Percentiles rank a stretch among this genome's conserved stretches.
Conservation (phyloP, 306 rosid genomes). For the Neltuma alba region DNA sequence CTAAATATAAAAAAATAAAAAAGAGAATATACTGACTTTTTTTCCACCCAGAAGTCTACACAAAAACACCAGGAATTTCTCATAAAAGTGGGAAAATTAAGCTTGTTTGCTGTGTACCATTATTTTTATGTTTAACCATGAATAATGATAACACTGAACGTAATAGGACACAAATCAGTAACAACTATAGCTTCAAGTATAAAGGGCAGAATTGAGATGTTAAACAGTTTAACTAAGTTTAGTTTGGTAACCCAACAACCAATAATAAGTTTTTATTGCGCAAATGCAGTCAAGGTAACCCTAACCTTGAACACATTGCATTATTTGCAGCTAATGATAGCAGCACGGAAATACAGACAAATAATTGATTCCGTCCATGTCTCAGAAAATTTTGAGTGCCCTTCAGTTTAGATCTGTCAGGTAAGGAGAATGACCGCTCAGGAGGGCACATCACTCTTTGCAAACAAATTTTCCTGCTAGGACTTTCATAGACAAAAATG, state of each 20-base stretch:
- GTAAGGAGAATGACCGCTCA: background rate
- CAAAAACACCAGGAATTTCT: slow-evolving; percentile 20
- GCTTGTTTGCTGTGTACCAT: slow-evolving; percentile 12
- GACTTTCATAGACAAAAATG: background rate
- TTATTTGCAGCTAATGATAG: slow-evolving; percentile 16
- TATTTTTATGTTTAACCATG: slow-evolving; percentile 7
- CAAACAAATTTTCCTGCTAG: background rate
- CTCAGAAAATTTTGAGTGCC: slow-evolving; percentile 5
- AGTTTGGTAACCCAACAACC: slow-evolving; percentile 19
- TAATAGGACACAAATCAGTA: background rate
- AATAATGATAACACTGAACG: background rate
- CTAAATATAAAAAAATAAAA: background rate
- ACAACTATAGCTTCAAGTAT: background rate
- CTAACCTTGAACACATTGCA: background rate
- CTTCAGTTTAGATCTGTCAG: background rate
- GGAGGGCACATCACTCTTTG: slow-evolving; percentile 5
- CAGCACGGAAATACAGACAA: slow-evolving; percentile 18
- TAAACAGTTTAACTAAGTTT: slow-evolving; percentile 3
- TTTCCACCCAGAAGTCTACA: background rate
- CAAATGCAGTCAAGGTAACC: slow-evolving; percentile 21
- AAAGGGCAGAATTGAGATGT: background rate
- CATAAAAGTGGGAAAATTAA: slow-evolving; percentile 2
- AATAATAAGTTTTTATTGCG: slow-evolving; percentile 26
- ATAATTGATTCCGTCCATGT: background rate
- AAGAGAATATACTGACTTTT: slow-evolving; percentile 10